These are phyloP conservation scores for Vanrija sp. DNA, from an alignment of 1,284 basidiomycete genomes.

Conservation along the genomic window DNA sequence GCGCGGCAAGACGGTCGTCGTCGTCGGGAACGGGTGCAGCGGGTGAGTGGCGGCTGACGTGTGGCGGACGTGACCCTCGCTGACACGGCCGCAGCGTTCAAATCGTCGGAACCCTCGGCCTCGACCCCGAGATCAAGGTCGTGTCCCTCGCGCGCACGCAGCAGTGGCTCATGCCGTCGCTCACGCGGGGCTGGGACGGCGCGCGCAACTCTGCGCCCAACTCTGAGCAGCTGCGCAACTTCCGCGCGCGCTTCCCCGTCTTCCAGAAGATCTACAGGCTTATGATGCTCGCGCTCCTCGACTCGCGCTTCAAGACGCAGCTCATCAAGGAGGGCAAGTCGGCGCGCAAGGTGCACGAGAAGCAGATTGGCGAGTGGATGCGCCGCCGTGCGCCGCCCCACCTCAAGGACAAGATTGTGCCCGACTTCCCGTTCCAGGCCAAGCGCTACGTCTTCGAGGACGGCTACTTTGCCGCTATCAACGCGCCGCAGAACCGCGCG, in stretches of 20 bases:
- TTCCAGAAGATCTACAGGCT: conserved; percentile 11
- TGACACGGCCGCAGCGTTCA: conserved; percentile 3
- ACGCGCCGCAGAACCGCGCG: conserved; percentile 9
- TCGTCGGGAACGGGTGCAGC: conserved; percentile 21
- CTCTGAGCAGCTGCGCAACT: conserved; percentile 3
- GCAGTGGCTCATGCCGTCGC: conserved; percentile 18
- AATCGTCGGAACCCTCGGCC: conserved; percentile 17
- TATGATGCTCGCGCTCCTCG: conserved; percentile 8
- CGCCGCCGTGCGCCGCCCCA: conserved; percentile 7
- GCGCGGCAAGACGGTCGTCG: conserved; percentile 14
- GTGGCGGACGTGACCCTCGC: not conserved
- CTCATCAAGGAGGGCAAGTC: conserved; percentile 11
- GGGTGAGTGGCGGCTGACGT: conserved; percentile 2
- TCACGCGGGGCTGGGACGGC: not conserved
- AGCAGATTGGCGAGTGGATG: conserved; percentile 10
- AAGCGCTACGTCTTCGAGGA: conserved; percentile 20
- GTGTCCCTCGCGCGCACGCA: conserved; percentile 16
- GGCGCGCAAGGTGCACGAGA: conserved; percentile 10
- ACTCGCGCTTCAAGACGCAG: conserved; percentile 12
- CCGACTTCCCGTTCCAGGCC: conserved; percentile 10
- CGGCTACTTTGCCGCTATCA: conserved; percentile 19
- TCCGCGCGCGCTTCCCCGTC: conserved; percentile 10
- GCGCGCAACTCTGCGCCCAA: conserved; percentile 12
- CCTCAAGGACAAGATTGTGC: conserved; percentile 16
- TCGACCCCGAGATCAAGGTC: conserved; percentile 16